Base-by-base conservation (phyloP, 495 filamentous ascomycete species). In the Podospora appendiculata region DNA sequence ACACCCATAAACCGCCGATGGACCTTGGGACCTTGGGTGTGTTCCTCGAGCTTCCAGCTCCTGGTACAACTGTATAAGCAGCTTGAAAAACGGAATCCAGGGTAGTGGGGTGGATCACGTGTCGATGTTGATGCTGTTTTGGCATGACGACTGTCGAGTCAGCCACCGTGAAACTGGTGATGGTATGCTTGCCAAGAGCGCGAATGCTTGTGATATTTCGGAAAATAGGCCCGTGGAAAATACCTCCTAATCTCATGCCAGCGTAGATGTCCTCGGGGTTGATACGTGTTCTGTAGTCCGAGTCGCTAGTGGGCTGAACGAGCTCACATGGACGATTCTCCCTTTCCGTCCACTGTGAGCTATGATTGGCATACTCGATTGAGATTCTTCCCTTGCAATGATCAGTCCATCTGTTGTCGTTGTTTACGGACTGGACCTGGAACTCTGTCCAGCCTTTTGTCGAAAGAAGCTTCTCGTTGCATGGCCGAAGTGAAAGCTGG, bases 41-140 rank as follows among this genome's bases (percentile, higher is more conserved):
- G 10, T 54, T 39, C 1, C 18, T 10, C 0, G 25, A 40, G 11
- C 36, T 56, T 10, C 54, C 60, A 7, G 63, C 56, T 32, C 52
- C 55, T 9, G 60, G 54, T 11, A 57, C 33, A 12, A 53, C 47
- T 13, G 64, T 59, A 52, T 63, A 60, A 45, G 63, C 58, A 4
- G 62, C 58, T 32, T 75, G 71, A 19, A 74, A 63, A 0, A 75
- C 59, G 0, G 62, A 62, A 50, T 75, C 73, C 3, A 77, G 43
- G 0, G 75, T 77, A 0, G 70, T 69, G 0, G 78, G 78, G 46
- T 81, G 78, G 14, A 80, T 64, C 11, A 79, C 32, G 47, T 72
- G 72, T 2, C 58, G 57, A 11, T 58, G 65, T 51, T 75, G 65
- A 51, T 67, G 74, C 3, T 65, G 39, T 25, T 60, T 60, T 2